Percentiles rank a stretch among this genome's conserved stretches.
Conservation (phyloP, 805 yeast species). For the Clavispora santaluciae region DNA sequence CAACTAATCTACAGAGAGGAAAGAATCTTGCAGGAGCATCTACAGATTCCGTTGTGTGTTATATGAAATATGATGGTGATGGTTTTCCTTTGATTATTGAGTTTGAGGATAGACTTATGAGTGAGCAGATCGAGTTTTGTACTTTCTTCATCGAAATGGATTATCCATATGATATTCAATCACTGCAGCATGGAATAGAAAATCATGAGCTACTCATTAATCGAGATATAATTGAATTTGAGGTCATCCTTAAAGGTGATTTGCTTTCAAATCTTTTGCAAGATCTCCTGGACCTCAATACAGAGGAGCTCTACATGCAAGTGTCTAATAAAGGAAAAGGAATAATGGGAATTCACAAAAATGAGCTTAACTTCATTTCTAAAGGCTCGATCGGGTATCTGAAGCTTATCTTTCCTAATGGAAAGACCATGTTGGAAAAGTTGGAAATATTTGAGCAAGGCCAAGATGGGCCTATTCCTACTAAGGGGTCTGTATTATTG, state of each 20-base stretch:
- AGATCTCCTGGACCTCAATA: slow-evolving; percentile 33
- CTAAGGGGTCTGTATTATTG: slow-evolving; percentile 21
- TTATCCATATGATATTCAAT: slow-evolving; percentile 20
- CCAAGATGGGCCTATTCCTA: slow-evolving; percentile 3
- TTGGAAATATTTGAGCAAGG: slow-evolving; percentile 35
- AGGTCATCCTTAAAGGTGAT: slow-evolving; percentile 36
- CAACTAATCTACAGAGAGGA: slow-evolving; percentile 12
- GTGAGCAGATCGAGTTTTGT: slow-evolving; percentile 38
- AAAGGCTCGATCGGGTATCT: slow-evolving; percentile 71
- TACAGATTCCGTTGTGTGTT: slow-evolving; percentile 27
- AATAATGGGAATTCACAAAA: slow-evolving; percentile 5
- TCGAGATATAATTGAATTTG: slow-evolving; percentile 28
- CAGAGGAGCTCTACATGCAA: slow-evolving; percentile 29
- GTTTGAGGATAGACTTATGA: slow-evolving; percentile 37
- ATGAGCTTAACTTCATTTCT: slow-evolving; percentile 54
- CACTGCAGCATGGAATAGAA: slow-evolving; percentile 14
- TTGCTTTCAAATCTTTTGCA: slow-evolving; percentile 31
- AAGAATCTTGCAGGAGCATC: slow-evolving; percentile 4
- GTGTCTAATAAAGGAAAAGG: slow-evolving; percentile 18
- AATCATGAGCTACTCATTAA: slow-evolving; percentile 18
- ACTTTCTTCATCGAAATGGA: slow-evolving; percentile 31
- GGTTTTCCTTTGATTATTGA: slow-evolving; percentile 37
- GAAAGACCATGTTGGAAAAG: slow-evolving; percentile 57
- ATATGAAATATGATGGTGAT: slow-evolving; percentile 33
- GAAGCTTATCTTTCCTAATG: slow-evolving; percentile 62